Conservation (phyloP, 2,329 filamentous ascomycete species). For the Ophiognomonia clavigignenti-juglandacearum region DNA sequence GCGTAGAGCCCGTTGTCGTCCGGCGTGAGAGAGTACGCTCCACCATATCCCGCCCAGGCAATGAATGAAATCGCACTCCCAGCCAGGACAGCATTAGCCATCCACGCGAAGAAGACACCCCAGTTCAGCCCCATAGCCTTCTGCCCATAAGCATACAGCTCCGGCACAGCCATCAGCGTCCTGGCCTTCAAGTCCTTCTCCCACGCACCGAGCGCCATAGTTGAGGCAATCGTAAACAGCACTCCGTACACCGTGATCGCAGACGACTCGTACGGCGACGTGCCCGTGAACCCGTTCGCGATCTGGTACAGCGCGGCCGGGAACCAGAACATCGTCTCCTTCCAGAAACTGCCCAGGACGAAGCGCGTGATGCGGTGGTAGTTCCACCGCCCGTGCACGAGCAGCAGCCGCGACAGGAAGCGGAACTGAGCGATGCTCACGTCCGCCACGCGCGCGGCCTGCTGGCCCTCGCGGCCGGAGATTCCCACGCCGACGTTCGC, state of each 20-base stretch:
- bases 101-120: no score
- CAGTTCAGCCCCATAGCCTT: no score
- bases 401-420: constrained; percentile 71
- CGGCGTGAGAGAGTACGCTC: no score
- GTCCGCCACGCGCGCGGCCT: constrained; percentile 79
- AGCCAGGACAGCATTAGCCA: no score
- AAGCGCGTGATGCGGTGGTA: constrained; percentile 82
- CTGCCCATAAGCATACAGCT: no score
- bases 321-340: constrained; percentile 73
- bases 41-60: no score
- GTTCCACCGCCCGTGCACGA: constrained; percentile 82
- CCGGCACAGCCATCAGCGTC: no score
- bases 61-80: no score
- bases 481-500: constrained; percentile 87
- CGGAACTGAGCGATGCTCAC: constrained; percentile 86
- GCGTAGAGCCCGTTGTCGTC: no score
- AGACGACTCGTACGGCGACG: constrained; percentile 78
- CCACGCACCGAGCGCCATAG: no score
- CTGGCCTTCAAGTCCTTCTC: no score
- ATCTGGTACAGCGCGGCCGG: constrained; percentile 77
- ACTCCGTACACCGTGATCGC: constrained; percentile 82
- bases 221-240: no score
- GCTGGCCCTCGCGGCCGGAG: constrained; percentile 79
- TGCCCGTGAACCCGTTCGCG: constrained; percentile 80
- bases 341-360: constrained; percentile 85